Evolutionary conservation across 148 eudicot genomes (phyloP).

Genomic region (Amaranthus palmeri): DNA sequence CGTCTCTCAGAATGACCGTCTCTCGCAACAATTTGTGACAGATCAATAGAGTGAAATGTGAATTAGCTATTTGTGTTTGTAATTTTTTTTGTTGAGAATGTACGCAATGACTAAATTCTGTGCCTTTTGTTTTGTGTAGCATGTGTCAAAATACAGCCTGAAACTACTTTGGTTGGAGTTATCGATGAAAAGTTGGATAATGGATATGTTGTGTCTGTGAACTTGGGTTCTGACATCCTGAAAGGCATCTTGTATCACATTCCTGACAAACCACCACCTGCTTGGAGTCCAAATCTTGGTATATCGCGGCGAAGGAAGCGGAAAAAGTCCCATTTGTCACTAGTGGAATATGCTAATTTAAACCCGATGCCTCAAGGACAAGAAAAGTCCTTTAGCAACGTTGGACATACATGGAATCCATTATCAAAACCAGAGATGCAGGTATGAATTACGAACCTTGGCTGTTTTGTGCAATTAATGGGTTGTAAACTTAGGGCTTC

Average conservation of each 20-base stretch:
- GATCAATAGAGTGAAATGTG: not conserved
- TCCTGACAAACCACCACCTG: conserved; percentile 26
- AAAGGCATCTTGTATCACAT: conserved; percentile 76
- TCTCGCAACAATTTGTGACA: not conserved
- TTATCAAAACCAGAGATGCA: conserved; percentile 59
- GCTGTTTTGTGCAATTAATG: not conserved
- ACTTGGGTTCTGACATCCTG: conserved; percentile 57
- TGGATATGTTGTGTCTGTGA: conserved; percentile 66
- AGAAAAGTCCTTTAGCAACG: conserved; percentile 45
- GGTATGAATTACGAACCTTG: conserved; percentile 32
- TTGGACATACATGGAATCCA: conserved; percentile 47
- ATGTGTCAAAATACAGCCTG: conserved; percentile 39
- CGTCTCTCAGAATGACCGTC: too few relatives aligned
- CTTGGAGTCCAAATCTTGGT: conserved; percentile 31
- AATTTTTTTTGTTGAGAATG: not conserved
- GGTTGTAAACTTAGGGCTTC: not conserved
- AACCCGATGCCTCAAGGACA: conserved; percentile 50
- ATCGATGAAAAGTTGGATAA: conserved; percentile 68
- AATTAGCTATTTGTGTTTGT: not conserved
- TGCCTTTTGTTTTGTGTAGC: conserved; percentile 35
- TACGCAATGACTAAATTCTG: too few relatives aligned
- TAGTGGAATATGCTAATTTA: conserved; percentile 43
- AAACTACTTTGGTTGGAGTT: conserved; percentile 52
- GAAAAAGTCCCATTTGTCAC: conserved; percentile 40
- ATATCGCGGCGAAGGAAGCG: conserved; percentile 29